A percentile compares a stretch with the other conserved stretches of the same genome.
These are phyloP conservation scores for Pichia scutulata DNA, from an alignment of 805 yeast genomes.

Conservation along the genomic window DNA sequence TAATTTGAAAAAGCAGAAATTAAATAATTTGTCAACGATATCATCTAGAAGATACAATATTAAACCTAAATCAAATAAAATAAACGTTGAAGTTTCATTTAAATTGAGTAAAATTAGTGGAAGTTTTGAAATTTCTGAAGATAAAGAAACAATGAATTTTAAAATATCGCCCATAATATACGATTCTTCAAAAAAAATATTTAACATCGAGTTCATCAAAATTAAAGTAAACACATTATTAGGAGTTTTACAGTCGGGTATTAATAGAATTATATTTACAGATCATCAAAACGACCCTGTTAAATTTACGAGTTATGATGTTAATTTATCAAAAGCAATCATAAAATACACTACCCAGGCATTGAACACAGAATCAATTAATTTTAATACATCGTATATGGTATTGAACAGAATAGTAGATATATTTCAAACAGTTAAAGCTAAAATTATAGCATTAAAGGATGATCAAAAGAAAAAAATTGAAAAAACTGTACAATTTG, in stretches of 20 bases:
- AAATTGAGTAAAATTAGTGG: neutral
- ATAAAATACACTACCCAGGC: constrained; percentile 4
- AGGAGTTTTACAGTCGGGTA: neutral
- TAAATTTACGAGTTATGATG: constrained; percentile 20
- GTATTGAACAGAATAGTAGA: neutral
- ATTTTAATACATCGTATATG: neutral
- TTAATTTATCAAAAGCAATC: constrained; percentile 14
- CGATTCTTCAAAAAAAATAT: neutral
- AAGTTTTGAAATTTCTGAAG: neutral
- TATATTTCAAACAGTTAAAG: neutral
- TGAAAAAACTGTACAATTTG: constrained; percentile 3
- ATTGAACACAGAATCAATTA: constrained; percentile 9
- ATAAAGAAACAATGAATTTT: neutral
- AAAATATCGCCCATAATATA: neutral
- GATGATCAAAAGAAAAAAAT: neutral
- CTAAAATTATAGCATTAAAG: neutral
- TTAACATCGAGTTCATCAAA: neutral
- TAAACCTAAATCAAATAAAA: neutral
- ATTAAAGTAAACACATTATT: neutral
- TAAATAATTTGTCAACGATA: neutral
- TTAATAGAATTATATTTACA: constrained; percentile 18
- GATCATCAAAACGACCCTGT: neutral
- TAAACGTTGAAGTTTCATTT: neutral
- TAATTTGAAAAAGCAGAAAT: neutral
- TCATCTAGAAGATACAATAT: neutral